A percentile compares a stretch with the other conserved stretches of the same genome.
These are phyloP conservation scores for Neospermospora avenae DNA, from an alignment of 2,329 filamentous ascomycete species.

Conservation along the genomic window DNA sequence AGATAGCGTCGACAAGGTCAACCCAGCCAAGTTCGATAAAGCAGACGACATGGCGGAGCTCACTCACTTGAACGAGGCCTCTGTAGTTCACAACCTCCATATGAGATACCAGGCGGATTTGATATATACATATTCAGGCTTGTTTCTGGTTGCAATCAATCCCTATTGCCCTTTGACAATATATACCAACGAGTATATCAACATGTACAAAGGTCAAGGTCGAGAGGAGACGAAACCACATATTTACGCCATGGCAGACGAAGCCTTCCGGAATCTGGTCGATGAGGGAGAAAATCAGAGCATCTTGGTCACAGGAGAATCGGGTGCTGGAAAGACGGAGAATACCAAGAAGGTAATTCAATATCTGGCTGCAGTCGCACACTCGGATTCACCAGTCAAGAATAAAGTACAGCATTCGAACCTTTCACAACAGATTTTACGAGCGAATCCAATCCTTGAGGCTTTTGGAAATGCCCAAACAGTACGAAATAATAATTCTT, in stretches of 20 bases:
- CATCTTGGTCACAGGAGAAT: constrained; percentile 96
- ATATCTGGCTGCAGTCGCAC: constrained; percentile 91
- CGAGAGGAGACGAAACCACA: constrained; percentile 95
- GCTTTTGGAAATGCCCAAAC: constrained; percentile 98
- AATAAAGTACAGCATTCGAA: constrained; percentile 69
- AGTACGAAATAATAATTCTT: constrained; percentile 97
- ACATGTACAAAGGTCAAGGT: constrained; percentile 92
- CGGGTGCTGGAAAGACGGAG: constrained; percentile 95
- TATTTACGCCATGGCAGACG: constrained; percentile 96
- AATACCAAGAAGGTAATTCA: constrained; percentile 99
- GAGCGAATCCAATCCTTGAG: constrained; percentile 95
- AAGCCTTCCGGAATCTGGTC: constrained; percentile 91
- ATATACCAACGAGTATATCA: constrained; percentile 94
- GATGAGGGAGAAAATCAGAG: constrained; percentile 96
- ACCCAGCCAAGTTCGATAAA: constrained; percentile 99
- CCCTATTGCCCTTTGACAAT: constrained; percentile 94
- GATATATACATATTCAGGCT: constrained; percentile 96
- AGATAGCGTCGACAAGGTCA: constrained; percentile 96
- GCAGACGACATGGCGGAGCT: constrained; percentile 99
- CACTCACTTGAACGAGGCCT: constrained; percentile 95
- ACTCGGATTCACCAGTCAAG: constrained; percentile 69
- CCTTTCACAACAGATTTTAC: constrained; percentile 91
- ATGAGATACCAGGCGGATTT: constrained; percentile 93
- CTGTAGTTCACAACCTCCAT: constrained; percentile 94
- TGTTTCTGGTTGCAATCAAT: constrained; percentile 96